These are phyloP conservation scores for Fusarium euwallaceae DNA, from an alignment of 2,329 filamentous ascomycete genomes.

Conservation along the genomic window DNA sequence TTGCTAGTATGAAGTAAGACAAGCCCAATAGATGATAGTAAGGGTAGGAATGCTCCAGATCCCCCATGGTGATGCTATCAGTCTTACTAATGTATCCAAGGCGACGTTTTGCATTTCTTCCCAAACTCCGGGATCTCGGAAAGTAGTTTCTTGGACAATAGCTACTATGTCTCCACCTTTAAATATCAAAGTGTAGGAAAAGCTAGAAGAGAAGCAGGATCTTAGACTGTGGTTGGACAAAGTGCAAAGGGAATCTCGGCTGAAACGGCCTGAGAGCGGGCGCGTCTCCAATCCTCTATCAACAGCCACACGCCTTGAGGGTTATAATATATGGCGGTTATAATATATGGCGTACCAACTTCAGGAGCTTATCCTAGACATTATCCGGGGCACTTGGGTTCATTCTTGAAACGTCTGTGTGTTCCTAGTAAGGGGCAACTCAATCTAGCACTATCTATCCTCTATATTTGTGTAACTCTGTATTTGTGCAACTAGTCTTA, in stretches of 20 bases:
- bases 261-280: no score
- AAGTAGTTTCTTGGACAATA: no score
- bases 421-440: background rate
- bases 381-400: background rate
- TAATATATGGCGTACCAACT: no score
- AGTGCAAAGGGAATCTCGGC: no score
- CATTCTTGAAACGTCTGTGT: background rate
- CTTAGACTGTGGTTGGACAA: no score
- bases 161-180: no score
- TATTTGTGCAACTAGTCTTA: background rate
- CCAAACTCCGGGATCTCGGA: background rate
- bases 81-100: background rate
- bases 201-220: no score
- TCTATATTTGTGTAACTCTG: background rate
- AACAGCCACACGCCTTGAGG: background rate
- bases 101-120: background rate
- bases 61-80: background rate
- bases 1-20: background rate
- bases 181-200: no score
- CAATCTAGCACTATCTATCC: background rate
- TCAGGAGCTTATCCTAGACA: background rate
- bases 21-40: background rate
- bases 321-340: background rate
- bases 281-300: background rate
- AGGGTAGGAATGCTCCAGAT: background rate